phyloP scores from a whole-genome alignment of 2,329 filamentous ascomycete species.

The Cytospora piceicola region DNA sequence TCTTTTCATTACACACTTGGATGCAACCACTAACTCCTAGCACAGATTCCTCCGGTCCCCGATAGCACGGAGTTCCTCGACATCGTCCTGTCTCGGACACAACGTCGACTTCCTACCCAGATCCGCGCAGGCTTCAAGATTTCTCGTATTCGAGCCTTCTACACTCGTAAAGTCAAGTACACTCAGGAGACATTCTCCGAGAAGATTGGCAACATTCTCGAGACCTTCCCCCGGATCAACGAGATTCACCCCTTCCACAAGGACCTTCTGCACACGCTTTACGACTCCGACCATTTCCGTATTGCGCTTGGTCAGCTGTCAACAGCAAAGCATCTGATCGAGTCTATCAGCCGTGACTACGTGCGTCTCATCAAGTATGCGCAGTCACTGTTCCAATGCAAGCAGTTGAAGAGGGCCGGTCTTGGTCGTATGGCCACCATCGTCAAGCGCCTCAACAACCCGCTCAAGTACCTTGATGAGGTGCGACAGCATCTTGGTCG shows the following conservation, averaged over 20 bases:
- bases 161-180: slow-evolving; percentile 97
- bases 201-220: slow-evolving; percentile 87
- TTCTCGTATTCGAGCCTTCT: slow-evolving; percentile 87
- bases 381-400: slow-evolving; percentile 97
- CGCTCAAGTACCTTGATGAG: slow-evolving; percentile 93
- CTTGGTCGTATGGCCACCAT: slow-evolving; percentile 98
- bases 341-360: slow-evolving; percentile 95
- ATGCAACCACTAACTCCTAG: slow-evolving; percentile 45
- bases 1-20: background rate
- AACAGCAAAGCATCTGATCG: slow-evolving; percentile 93
- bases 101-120: slow-evolving; percentile 88
- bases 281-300: slow-evolving; percentile 96
- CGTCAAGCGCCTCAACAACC: slow-evolving; percentile 91
- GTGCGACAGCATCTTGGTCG: slow-evolving; percentile 95
- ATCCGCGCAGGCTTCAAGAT: slow-evolving; percentile 97
- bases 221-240: slow-evolving; percentile 88
- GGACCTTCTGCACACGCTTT: slow-evolving; percentile 93
- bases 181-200: slow-evolving; percentile 96
- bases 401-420: slow-evolving; percentile 95
- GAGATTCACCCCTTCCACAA: slow-evolving; percentile 58
- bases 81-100: slow-evolving; percentile 92
- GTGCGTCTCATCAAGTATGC: slow-evolving; percentile 90
- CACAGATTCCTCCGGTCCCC: slow-evolving; percentile 84
- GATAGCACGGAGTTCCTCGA: slow-evolving; percentile 96
- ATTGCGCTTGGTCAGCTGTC: slow-evolving; percentile 96